phyloP scores from a whole-genome alignment of 2,329 filamentous ascomycete species.

The Gaeumannomyces sp. region DNA sequence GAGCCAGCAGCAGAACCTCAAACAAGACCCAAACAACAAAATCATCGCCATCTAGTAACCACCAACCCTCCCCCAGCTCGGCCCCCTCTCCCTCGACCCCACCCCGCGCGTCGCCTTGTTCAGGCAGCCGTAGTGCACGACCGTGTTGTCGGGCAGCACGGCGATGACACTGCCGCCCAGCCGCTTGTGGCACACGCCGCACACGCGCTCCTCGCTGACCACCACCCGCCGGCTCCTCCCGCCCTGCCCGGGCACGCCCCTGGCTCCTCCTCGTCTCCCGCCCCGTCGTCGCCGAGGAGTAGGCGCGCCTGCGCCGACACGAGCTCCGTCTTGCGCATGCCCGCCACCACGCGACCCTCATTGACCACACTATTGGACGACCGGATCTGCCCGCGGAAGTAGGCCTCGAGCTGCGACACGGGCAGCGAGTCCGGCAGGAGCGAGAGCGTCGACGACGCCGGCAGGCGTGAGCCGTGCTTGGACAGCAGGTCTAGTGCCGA shows the following conservation, averaged over 20 bases:
- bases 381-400: conserved; percentile 87
- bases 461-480: conserved; percentile 84
- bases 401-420: conserved; percentile 73
- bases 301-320: conserved; percentile 70
- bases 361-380: conserved; percentile 77
- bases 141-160: conserved; percentile 75
- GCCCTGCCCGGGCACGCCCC: conserved; percentile 36
- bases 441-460: conserved; percentile 76
- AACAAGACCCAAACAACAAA: background rate
- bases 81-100: conserved; percentile 18
- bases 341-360: conserved; percentile 70
- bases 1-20: background rate
- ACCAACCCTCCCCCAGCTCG: conserved; percentile 17
- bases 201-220: conserved; percentile 82
- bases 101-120: conserved; percentile 36
- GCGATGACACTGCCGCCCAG: conserved; percentile 87
- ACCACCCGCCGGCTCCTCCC: conserved; percentile 62
- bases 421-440: conserved; percentile 78
- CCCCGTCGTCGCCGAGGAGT: conserved; percentile 56
- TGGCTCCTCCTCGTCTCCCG: conserved; percentile 21
- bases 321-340: conserved; percentile 70
- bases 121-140: conserved; percentile 78
- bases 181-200: conserved; percentile 87
- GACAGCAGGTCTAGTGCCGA: conserved; percentile 85
- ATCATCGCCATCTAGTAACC: conserved; percentile 14